Conservation (phyloP, 768 basidiomycete genomes). For the Amylocystis lapponica region DNA sequence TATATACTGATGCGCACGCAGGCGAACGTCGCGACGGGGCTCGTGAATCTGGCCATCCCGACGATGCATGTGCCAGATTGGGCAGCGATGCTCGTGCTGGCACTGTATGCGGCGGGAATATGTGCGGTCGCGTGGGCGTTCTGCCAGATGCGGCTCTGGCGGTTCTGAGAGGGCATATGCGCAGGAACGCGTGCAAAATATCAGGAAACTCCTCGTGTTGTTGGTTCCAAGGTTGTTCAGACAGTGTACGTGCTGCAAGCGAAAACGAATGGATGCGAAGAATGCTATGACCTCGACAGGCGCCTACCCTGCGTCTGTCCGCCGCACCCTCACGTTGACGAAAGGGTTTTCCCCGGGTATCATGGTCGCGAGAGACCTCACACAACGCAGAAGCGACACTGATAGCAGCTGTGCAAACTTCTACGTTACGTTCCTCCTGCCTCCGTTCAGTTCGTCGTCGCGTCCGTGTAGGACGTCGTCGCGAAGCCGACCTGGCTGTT, state of each 20-base stretch:
- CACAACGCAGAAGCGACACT: too few relatives aligned
- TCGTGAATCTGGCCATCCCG: conserved; percentile 70
- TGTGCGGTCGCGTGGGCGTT: conserved; percentile 61
- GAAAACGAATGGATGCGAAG: too few relatives aligned
- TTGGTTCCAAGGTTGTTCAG: too few relatives aligned
- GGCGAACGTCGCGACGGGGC: conserved; percentile 86
- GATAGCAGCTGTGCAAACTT: too few relatives aligned
- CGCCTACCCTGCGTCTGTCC: too few relatives aligned
- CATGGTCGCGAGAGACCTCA: too few relatives aligned
- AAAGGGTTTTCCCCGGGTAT: too few relatives aligned
- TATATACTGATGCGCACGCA: conserved; percentile 23
- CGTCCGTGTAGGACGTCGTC: conserved; percentile 28
- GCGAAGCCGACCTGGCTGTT: conserved; percentile 38
- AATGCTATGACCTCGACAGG: too few relatives aligned
- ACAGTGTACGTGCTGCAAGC: too few relatives aligned
- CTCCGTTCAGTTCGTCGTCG: conserved; percentile 27
- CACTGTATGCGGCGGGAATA: conserved; percentile 51
- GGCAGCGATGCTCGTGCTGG: conserved; percentile 57
- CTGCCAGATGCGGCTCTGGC: conserved; percentile 30
- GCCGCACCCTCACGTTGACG: too few relatives aligned
- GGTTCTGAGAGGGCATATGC: conserved; percentile 15
- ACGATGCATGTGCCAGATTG: conserved; percentile 73
- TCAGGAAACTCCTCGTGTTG: too few relatives aligned
- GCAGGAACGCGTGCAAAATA: neutral
- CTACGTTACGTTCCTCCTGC: too few relatives aligned